Evolutionary conservation across 228 moss, liverwort and hornwort genomes (phyloP), one percentile per base, ranked within the genome.

Genomic region (Sphagnum fallax): DNA sequence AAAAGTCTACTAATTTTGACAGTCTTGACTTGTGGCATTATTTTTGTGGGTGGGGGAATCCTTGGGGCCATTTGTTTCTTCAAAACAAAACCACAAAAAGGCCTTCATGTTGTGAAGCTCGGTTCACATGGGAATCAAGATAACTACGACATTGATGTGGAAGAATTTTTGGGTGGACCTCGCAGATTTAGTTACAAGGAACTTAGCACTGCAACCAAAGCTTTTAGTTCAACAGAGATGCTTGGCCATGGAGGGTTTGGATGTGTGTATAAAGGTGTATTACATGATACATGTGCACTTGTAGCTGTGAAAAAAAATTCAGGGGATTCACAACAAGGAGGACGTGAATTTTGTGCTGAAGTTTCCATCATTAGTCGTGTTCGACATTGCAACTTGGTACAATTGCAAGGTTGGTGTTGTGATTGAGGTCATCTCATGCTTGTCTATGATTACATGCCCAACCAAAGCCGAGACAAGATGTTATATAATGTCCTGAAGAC

Each of bases 271-370:
- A 49, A 66, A 16, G 76, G 76, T 52, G 49, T 61, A 4, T 9
- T 76, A 10, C 66, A 59, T 5, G 49, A 53, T 14, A 71, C 50
- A 4, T 65, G 66, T 2, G 18, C 15, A 65, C 69, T 14, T 8
- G 74, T 74, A 74, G 78, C 74, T 5, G 74, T 78, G 66, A 78
- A 74, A 61, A 73, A 52, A 63, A 52, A 74, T 52, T 64, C n/a
- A 13, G 6, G 8, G 0, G 61, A 66, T 5, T 70, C 70, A 11
- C 65, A 62, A 61, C 69, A 78, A 49, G 74, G 70, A 5, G 32
- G 52, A 8, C 69, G 47, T 13, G 64, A 60, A 13, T 78, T 73
- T 52, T 13, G 68, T 55, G 72, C 77, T 0, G 72, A 72, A 49
- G 72, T 72, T 10, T 63, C 72, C 1, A 69, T 65, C 32, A 67